Evolutionary conservation across 768 basidiomycete genomes (phyloP).

Genomic region (Favolaschia claudopus): DNA sequence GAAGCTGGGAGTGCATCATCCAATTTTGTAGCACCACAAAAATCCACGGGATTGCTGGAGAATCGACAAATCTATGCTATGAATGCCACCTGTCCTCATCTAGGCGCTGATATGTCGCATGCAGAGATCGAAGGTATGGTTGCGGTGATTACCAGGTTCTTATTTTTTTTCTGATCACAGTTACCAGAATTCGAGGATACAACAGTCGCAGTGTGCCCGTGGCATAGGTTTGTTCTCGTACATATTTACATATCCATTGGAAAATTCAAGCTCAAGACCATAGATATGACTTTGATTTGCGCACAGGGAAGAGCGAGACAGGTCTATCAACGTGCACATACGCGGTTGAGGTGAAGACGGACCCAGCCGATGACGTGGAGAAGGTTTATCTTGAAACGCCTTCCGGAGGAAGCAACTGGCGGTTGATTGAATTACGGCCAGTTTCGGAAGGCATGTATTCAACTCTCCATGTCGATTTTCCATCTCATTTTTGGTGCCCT

Average conservation of each 20-base stretch:
- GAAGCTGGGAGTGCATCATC: constrained; percentile 1
- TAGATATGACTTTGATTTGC: constrained; percentile 79
- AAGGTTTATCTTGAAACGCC: constrained; percentile 70
- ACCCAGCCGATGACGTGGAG: constrained; percentile 46
- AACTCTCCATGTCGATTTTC: neutral
- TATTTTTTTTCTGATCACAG: too few relatives aligned
- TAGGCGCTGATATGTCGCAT: constrained; percentile 82
- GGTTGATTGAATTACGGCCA: constrained; percentile 70
- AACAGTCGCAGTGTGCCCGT: constrained; percentile 75
- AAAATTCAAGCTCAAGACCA: neutral
- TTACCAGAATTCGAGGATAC: constrained; percentile 66
- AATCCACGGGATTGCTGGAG: constrained; percentile 1
- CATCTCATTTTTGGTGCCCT: neutral
- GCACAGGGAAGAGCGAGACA: constrained; percentile 73
- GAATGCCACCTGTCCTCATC: constrained; percentile 83
- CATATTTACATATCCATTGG: neutral
- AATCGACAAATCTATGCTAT: constrained; percentile 71
- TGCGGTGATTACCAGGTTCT: too few relatives aligned
- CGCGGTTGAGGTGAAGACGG: constrained; percentile 56
- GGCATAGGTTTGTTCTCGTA: constrained; percentile 62
- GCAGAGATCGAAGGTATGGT: constrained; percentile 85
- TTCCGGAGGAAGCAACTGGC: constrained; percentile 59
- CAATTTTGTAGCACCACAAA: neutral
- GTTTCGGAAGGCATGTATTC: constrained; percentile 69
- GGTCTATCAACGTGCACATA: constrained; percentile 77